Conservation (phyloP, 208 protist species). For the Crithidia thermophila region DNA sequence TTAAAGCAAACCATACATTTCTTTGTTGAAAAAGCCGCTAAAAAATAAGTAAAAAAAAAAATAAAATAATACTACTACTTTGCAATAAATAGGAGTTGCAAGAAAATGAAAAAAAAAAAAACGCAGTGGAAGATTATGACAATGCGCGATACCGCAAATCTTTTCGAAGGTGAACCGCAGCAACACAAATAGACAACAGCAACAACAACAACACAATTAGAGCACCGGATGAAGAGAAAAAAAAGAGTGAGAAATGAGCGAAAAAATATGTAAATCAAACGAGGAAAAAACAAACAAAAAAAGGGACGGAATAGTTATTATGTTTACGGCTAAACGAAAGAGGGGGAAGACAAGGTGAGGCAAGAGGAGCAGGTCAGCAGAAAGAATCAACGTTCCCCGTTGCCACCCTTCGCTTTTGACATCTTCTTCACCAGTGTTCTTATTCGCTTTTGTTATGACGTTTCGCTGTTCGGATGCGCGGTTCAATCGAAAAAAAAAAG, state of each 20-base stretch:
- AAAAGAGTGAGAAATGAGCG: too few species aligned
- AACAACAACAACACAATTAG: too few species aligned
- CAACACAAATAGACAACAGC: too few species aligned
- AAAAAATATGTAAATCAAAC: neutral
- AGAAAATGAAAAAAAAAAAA: neutral
- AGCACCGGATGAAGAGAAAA: too few species aligned
- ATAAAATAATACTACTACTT: too few species aligned
- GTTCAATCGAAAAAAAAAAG: neutral
- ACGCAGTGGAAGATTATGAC: neutral
- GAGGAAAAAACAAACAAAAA: constrained; percentile 4
- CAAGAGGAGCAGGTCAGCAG: neutral
- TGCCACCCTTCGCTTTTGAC: neutral
- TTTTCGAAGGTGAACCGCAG: too few species aligned
- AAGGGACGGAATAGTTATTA: neutral
- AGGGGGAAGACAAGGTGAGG: constrained; percentile 5
- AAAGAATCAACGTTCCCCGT: neutral
- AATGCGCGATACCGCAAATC: too few species aligned
- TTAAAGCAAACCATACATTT: neutral
- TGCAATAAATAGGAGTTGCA: too few species aligned
- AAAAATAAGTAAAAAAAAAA: constrained; percentile 4
- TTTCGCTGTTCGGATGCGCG: too few species aligned
- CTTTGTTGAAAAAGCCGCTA: neutral
- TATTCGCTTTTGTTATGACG: too few species aligned
- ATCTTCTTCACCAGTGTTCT: neutral
- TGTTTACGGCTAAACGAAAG: neutral